Evolutionary conservation across 2,329 filamentous ascomycete genomes (phyloP), one percentile per base, ranked within the genome.

Genomic region (Ascochyta fabae): DNA sequence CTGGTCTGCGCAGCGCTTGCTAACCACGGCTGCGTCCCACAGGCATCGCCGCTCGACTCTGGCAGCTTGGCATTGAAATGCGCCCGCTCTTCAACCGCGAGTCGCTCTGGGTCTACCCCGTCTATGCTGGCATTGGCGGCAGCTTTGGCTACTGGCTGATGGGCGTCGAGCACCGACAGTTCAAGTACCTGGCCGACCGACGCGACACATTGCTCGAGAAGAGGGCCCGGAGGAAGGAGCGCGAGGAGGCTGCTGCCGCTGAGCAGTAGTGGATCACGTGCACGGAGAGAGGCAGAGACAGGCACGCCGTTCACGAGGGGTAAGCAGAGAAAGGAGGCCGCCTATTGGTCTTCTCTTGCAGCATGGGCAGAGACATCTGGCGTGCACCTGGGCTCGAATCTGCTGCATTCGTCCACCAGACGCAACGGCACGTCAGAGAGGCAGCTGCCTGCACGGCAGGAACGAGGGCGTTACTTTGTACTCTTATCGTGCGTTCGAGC

Each of bases 51-150:
- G 89, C 93, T 74, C 91, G 94, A 70, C 86, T 95, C 79, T 97
- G 93, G 91, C 95, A 98, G 80, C 88, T 99, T 76, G 95, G 94
- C 73, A 95, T 99, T 77, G 92, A 99, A 82, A 96, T 96, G 92
- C 92, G 93, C 61, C 95, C 94, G 48, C 88, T 97, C 78, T 91
- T 98, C 84, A 88, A 89, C 80, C 86, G 84, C 72, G 84, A 89
- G 75, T 90, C 89, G 51, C 86, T 96, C 71, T 96, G 92, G 90
- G 92, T 87, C 47, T 99, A 96, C 81, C 95, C 95, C 51, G 80
- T 94, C 68, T 99, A 95, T 79, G 93, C 88, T 56, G 85, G 85
- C 67, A 86, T 92, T 61, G 93, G 93, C 68, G 93, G 88, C 68
- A 91, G 89, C 79, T 97, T 98, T 80, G 95, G 95, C 67, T 97